Percentiles rank a stretch among this genome's conserved stretches.
Evolutionary conservation across 2,329 filamentous ascomycete species (phyloP).

Genomic region (Pseudocercospora pini-densiflorae): DNA sequence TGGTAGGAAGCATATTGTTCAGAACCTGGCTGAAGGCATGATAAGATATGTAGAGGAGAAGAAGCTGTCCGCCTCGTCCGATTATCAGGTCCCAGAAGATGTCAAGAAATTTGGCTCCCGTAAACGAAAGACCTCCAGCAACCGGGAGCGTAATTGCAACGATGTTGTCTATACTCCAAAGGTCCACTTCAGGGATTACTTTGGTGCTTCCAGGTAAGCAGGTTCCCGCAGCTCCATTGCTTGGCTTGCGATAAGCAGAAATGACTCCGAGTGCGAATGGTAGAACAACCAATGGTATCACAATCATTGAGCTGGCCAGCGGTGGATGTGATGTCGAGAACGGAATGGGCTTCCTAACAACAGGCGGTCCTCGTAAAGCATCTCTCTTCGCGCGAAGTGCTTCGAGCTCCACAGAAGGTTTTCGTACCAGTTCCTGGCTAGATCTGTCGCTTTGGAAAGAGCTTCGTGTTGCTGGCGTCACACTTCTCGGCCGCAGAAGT

Average conservation of each 20-base stretch:
- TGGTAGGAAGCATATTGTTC: neutral
- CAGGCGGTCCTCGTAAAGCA: neutral
- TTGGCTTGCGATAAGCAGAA: neutral
- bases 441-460: conserved; percentile 1
- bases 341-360: neutral
- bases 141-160: neutral
- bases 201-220: conserved; percentile 1
- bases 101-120: conserved; percentile 16
- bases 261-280: conserved; percentile 1
- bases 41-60: conserved; percentile 6
- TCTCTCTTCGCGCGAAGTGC: neutral
- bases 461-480: neutral
- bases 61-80: conserved; percentile 15
- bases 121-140: conserved; percentile 7
- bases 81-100: conserved; percentile 15
- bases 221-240: neutral
- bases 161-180: neutral
- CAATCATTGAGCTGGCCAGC: neutral
- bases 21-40: conserved; percentile 5
- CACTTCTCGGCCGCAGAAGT: neutral
- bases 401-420: neutral
- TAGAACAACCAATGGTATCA: neutral
- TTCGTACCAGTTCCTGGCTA: neutral
- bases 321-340: neutral
- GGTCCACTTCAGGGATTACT: neutral